Evolutionary conservation across 805 yeast species (phyloP), one percentile per base, ranked within the genome.

Genomic region (Pichia sporocuriosa): DNA sequence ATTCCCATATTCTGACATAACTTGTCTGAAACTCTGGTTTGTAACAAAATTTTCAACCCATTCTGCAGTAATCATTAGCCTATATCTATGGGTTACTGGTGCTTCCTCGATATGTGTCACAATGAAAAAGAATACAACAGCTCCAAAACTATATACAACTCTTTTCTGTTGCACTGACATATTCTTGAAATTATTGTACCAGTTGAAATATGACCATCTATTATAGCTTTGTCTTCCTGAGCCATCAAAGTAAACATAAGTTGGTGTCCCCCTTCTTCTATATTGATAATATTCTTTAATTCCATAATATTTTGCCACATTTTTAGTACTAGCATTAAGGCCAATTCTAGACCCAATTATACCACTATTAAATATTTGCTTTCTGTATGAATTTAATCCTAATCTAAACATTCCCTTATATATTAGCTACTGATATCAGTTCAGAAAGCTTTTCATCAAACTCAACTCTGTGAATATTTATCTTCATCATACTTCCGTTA

Each of bases 41-140:
- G 95, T 95, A 15, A 84, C 63, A 46, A 59, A 67, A 16, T 60
- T 51, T 54, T 86, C 96, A 25, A 82, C 48, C 67, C 79, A 73
- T 37, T 71, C 70, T 5, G 87, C 82, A 2, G 84, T 67, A 73
- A 87, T 74, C 56, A 88, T 74, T 53, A 87, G 74, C 48, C 97
- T 67, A 24, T 55, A 64, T 37, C 97, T 67, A 25, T 79, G 76
- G 1, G 95, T 79, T 21, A 81, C 81, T 1, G 96, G 96, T 0
- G 95, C 96, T 49, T 75, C 74, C 48, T 88, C 84, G 24, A 85
- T 65, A 49, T 81, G 70, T 24, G 81, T 68, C 23, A 69, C 65
- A 57, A 69, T 73, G 37, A 66, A 58, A 1, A 69, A 47, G 21
- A 47, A 28, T 3, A 46, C 31, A 6, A 48, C 20, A 2, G 36